Percentiles rank a stretch among this genome's conserved stretches.
Conservation (phyloP, 495 filamentous ascomycete species). For the Penicillium pulvis region DNA sequence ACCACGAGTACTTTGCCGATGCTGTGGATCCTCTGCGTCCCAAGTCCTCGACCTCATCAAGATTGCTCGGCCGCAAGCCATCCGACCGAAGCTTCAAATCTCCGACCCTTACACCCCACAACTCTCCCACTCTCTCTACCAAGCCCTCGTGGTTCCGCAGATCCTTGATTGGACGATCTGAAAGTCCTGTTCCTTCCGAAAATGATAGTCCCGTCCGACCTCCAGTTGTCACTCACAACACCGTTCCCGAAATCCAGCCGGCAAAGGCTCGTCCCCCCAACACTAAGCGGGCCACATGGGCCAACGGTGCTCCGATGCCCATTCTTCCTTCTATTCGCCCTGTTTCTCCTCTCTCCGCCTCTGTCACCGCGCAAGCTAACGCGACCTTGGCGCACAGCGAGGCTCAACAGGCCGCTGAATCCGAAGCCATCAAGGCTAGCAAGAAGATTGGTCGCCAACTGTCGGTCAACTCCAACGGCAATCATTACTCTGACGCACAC, state of each 20-base stretch:
- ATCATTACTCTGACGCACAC: constrained; percentile 85
- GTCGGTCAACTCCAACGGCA: constrained; percentile 90
- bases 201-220: constrained; percentile 39
- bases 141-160: constrained; percentile 97
- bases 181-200: constrained; percentile 53
- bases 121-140: constrained; percentile 69
- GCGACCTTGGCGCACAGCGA: constrained; percentile 36
- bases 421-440: constrained; percentile 58
- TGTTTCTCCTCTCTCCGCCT: constrained; percentile 89
- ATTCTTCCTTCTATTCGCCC: constrained; percentile 96
- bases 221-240: constrained; percentile 55
- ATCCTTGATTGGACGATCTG: constrained; percentile 77
- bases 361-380: constrained; percentile 86
- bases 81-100: constrained; percentile 70
- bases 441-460: constrained; percentile 97
- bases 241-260: constrained; percentile 47
- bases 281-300: constrained; percentile 84
- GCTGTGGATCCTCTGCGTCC: constrained; percentile 90
- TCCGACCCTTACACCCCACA: constrained; percentile 62
- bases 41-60: constrained; percentile 79
- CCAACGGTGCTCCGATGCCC: constrained; percentile 91
- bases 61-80: constrained; percentile 82
- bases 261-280: constrained; percentile 62
- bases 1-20: constrained; percentile 95
- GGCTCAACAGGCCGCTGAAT: constrained; percentile 28